phyloP scores from a whole-genome alignment of 352 stramenopile species.

The Blastocystis sp. region DNA sequence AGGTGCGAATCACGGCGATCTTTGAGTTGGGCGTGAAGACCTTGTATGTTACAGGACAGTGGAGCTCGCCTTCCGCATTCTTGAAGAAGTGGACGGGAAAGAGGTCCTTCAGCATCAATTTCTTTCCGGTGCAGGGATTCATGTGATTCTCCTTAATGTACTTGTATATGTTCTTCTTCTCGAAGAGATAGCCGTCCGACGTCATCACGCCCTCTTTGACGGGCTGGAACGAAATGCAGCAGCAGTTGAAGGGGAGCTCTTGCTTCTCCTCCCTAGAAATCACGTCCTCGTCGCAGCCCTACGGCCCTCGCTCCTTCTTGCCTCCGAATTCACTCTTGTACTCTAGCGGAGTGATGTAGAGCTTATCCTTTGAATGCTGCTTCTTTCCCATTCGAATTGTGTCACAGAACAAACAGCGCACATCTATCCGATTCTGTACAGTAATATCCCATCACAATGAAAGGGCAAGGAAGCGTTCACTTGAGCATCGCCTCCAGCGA shows the following conservation, averaged over 20 bases:
- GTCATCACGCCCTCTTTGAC: conserved; percentile 79
- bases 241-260: conserved; percentile 96
- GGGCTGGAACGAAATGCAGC: conserved; percentile 91
- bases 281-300: background rate
- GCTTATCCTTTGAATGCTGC: conserved; percentile 85
- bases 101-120: conserved; percentile 89
- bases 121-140: conserved; percentile 91
- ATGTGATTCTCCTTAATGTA: conserved; percentile 93
- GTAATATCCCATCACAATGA: background rate
- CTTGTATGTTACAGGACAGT: conserved; percentile 95
- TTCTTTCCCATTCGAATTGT: conserved; percentile 84
- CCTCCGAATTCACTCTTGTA: conserved; percentile 90
- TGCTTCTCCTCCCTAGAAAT: conserved; percentile 72
- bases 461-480: background rate
- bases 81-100: conserved; percentile 85
- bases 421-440: background rate
- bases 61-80: conserved; percentile 82
- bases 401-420: background rate
- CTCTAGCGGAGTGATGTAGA: conserved; percentile 80
- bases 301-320: conserved; percentile 83
- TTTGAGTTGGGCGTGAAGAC: conserved; percentile 84
- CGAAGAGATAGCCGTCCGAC: conserved; percentile 90
- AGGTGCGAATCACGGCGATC: conserved; percentile 81
- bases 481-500: background rate
- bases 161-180: conserved; percentile 91